Conservation (phyloP, 768 basidiomycete species). For the Kondoa subrosea region DNA sequence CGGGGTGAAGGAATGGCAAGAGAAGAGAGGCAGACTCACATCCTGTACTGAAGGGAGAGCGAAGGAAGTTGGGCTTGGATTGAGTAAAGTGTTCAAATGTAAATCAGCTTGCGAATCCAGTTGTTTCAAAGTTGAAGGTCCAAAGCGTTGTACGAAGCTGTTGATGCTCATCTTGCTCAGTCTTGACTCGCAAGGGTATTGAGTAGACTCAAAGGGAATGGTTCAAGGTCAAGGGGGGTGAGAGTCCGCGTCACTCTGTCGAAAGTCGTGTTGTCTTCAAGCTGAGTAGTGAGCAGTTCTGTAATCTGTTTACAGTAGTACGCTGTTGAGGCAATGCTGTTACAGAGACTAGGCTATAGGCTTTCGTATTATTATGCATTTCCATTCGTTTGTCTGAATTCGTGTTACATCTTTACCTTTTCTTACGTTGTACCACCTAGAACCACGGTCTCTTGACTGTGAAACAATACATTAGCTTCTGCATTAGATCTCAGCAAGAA, state of each 20-base stretch:
- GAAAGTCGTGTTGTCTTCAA: neutral
- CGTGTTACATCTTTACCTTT: neutral
- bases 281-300: too few species aligned
- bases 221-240: neutral
- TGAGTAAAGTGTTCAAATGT: neutral
- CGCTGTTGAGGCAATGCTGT: too few species aligned
- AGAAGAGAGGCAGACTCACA: too few species aligned
- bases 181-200: neutral
- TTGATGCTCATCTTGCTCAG: neutral
- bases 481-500: conserved; percentile 26
- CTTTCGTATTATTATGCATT: too few species aligned
- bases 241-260: neutral
- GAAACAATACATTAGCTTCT: neutral
- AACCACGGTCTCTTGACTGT: conserved; percentile 15
- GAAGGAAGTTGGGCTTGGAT: neutral
- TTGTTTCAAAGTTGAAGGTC: neutral
- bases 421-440: conserved; percentile 4
- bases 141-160: neutral
- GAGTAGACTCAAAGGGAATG: neutral
- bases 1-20: too few species aligned
- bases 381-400: neutral
- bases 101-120: neutral
- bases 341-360: neutral
- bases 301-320: too few species aligned
- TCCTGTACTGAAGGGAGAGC: neutral